Conservation (phyloP, 371 early-diverging fungal species). For the Circinella umbellata region DNA sequence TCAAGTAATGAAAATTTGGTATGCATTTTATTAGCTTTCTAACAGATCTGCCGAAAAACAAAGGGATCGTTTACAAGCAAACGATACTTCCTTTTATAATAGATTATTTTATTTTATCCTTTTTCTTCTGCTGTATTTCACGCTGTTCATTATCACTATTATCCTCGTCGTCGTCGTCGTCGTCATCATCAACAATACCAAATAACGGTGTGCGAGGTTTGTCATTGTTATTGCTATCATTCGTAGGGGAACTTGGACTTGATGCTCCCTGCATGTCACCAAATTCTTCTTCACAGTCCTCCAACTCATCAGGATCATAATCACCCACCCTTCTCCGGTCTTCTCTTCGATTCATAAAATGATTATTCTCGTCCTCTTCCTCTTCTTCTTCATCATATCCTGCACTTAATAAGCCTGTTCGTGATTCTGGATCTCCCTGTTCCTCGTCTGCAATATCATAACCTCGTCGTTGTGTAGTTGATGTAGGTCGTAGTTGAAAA, state of each 20-base stretch:
- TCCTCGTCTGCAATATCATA: constrained; percentile 28
- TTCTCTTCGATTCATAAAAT: background rate
- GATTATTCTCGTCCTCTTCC: background rate
- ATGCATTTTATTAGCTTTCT: too few relatives aligned
- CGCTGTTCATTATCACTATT: constrained; percentile 12
- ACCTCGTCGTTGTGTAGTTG: constrained; percentile 15
- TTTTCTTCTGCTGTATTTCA: too few relatives aligned
- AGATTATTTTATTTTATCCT: too few relatives aligned
- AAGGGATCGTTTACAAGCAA: too few relatives aligned
- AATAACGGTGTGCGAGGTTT: constrained; percentile 18
- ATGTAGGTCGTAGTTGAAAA: constrained; percentile 37
- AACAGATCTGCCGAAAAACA: too few relatives aligned
- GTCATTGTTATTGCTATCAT: background rate
- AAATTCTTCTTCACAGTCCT: constrained; percentile 24
- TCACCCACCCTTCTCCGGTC: background rate
- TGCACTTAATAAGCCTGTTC: constrained; percentile 31
- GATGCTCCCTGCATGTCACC: constrained; percentile 26
- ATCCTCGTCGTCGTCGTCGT: constrained; percentile 4
- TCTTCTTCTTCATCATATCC: constrained; percentile 24
- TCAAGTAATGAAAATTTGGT: too few relatives aligned
- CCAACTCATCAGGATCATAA: constrained; percentile 4
- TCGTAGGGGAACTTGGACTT: background rate
- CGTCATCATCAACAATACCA: constrained; percentile 22
- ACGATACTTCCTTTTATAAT: too few relatives aligned
- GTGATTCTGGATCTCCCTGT: constrained; percentile 33